Conservation (phyloP, 768 basidiomycete species). For the Suillus subaureus region DNA sequence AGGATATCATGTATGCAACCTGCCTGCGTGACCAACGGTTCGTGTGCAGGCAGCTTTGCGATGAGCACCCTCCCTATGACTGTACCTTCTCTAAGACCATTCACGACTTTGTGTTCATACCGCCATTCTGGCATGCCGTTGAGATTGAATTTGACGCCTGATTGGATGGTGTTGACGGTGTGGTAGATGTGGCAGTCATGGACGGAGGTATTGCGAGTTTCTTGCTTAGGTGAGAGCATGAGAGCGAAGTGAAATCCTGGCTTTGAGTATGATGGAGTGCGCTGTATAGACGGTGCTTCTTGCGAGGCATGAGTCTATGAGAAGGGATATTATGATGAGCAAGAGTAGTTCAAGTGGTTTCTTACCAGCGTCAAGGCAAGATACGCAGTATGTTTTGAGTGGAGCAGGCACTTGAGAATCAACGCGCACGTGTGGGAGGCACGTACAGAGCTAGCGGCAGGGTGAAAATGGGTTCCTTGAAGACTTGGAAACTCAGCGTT, state of each 20-base stretch:
- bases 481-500: no score
- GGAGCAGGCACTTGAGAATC: background rate
- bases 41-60: background rate
- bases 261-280: background rate
- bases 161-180: background rate
- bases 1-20: background rate
- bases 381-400: background rate
- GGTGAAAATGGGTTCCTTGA: no score
- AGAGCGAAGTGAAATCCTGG: background rate
- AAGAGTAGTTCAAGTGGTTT: background rate
- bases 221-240: background rate
- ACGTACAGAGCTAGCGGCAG: background rate
- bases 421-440: background rate
- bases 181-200: background rate
- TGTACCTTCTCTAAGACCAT: background rate
- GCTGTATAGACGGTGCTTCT: background rate
- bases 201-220: background rate
- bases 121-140: conserved; percentile 2
- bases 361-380: background rate
- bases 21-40: background rate
- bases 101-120: background rate
- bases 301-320: background rate
- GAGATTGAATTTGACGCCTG: conserved; percentile 1
- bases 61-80: background rate
- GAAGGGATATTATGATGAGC: background rate